phyloP scores from a whole-genome alignment of 495 filamentous ascomycete species.

The Lichina pygmaea region DNA sequence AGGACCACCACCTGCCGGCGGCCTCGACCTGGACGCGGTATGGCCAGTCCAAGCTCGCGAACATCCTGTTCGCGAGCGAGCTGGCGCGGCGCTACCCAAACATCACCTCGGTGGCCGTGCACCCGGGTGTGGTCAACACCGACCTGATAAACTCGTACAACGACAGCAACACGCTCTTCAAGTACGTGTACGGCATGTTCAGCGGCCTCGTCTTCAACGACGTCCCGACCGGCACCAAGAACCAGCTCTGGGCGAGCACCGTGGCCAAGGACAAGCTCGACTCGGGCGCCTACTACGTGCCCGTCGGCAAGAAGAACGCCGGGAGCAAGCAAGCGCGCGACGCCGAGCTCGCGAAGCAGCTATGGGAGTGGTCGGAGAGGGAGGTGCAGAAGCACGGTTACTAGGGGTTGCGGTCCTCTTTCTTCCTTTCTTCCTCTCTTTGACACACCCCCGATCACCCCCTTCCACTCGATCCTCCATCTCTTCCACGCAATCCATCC shows the following conservation, averaged over 20 bases:
- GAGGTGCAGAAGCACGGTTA: constrained; percentile 8
- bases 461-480: too few relatives aligned
- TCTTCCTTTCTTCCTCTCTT: background rate
- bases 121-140: constrained; percentile 39
- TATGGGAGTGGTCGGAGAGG: constrained; percentile 39
- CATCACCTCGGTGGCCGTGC: constrained; percentile 27
- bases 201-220: constrained; percentile 6
- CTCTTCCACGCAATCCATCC: too few relatives aligned
- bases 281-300: constrained; percentile 30
- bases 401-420: background rate
- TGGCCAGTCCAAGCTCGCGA: constrained; percentile 39
- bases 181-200: constrained; percentile 5
- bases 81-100: constrained; percentile 28
- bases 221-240: constrained; percentile 21
- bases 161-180: constrained; percentile 1
- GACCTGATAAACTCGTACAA: constrained; percentile 15
- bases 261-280: constrained; percentile 12
- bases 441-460: background rate
- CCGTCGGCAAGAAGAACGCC: constrained; percentile 18
- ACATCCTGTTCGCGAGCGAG: constrained; percentile 33
- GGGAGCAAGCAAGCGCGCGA: constrained; percentile 17
- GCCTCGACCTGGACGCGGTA: constrained; percentile 22
- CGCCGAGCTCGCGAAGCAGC: constrained; percentile 17
- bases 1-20: constrained; percentile 3
- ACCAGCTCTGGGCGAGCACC: constrained; percentile 32